Base-by-base conservation (phyloP, 2,329 filamentous ascomycete species). In the Ascochyta rabiei region DNA sequence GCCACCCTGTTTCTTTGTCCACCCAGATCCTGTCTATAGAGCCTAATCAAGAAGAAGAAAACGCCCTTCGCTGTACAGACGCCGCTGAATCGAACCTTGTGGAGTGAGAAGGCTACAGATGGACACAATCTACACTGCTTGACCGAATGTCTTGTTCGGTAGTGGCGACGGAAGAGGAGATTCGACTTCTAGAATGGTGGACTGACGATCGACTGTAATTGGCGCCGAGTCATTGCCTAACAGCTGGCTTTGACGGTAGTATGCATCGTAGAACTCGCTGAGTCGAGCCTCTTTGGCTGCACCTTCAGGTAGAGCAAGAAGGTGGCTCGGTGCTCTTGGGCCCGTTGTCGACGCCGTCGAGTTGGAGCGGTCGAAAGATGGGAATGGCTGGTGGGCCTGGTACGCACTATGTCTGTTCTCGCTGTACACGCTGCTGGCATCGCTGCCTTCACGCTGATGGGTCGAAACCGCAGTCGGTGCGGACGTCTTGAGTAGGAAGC, bases 201-300 rank as follows among this genome's bases (percentile, higher is more conserved):
- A 61, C 26, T 69, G 62, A 7, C 64, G 55, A 15, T 66, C 62
- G 3, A 63, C 56, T 12, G 59, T 15, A 1, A n/a, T 24, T 10
- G 42, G 57, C 35, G 62, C 62, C 8, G 53, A 43, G 8, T 56
- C 61, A 15, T 63, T 40, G 37, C 37, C 31, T 12, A 56, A n/a
- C 4, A 56, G 33, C 47, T 56, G 53, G 33, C 47, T 50, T 18
- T 56, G 53, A 12, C 72, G 69, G 57, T 74, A 76, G 59, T 76
- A 76, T 0, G 72, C 69, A 19, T 75, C 73, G 64, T 73, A 75
- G 59, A 76, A 74, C n/a, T 76, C 74, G 60, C 72, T 75, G 41
- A 75, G 61, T 16, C 70, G 67, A 2, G 64, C 48, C 34, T 70
- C 66, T n/a, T 61, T 59, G 31, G 51, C 48, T 21, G 47, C 54